Base-by-base conservation (phyloP, 75 land plant genomes). In the Cryptomeria japonica region DNA sequence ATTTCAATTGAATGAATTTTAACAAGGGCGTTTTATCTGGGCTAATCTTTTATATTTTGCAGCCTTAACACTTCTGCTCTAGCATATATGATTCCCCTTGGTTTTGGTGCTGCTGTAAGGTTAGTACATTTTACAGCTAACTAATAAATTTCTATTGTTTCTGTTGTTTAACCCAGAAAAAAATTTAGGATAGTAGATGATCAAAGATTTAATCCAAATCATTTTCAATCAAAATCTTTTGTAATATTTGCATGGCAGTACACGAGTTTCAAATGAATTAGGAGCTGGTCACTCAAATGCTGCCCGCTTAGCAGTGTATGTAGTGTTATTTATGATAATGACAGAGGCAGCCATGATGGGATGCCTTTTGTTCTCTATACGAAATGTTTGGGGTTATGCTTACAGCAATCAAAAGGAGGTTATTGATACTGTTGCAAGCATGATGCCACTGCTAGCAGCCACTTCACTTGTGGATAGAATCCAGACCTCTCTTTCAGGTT, bases 401-500 rank as follows among this genome's bases (percentile, higher is more conserved):
- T 44, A 44, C 47, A 44, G 47, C 47, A 44, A 44, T 44, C 8
- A 44, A 44, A 44, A 44, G 47, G 47, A 44, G 47, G 47, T 44
- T 0, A 44, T 44, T 44, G 47, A 44, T 44, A 6, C 7, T 44
- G 47, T 44, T 38, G 89, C 95, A 31, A 80, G 34, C 18, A 92
- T 97, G 85, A 91, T 95, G 89, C 97, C 95, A 34, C 79, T 95
- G 42, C 90, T 97, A 70, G 96, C 95, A 47, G 22, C 86, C 41
- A 88, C 92, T 14, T 80, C 94, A 47, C 87, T 94, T 87, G 28
- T 96, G 86, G 99, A 97, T 89, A 95, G 92, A 55, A 86, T 96
- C 75, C 96, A 96, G 64, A 94, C 95, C 86, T 93, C 92, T 44
- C 92, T 95, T 70, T 94, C 97, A 92, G 97, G 97, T 96, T 44